Conservation (phyloP, 805 yeast species). For the Lachancea quebecensis region DNA sequence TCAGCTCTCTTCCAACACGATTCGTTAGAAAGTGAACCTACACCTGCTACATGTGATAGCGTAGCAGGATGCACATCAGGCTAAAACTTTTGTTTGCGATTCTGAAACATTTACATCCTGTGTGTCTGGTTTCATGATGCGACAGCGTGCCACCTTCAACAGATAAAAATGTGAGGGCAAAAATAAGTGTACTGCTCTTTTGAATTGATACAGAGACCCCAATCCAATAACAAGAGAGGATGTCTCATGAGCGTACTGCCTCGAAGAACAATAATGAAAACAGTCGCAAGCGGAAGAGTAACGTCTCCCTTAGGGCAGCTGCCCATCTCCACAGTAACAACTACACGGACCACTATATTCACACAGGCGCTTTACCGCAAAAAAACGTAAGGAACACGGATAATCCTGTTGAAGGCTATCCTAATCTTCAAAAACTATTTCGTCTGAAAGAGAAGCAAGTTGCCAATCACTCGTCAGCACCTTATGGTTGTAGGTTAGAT, state of each 20-base stretch:
- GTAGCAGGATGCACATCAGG: not conserved
- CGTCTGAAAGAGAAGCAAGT: conserved; percentile 58
- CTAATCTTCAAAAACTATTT: conserved; percentile 66
- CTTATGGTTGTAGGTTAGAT: conserved; percentile 57
- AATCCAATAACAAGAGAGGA: not conserved
- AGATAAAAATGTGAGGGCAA: not conserved
- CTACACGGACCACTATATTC: conserved; percentile 62
- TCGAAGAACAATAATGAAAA: not conserved
- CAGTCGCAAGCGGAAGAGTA: not conserved
- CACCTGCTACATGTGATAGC: not conserved
- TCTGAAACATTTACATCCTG: not conserved
- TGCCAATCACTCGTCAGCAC: conserved; percentile 44
- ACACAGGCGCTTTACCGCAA: conserved; percentile 56
- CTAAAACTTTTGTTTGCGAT: not conserved
- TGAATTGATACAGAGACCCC: too few relatives aligned
- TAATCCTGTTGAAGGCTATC: conserved; percentile 76
- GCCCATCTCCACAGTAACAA: conserved; percentile 41
- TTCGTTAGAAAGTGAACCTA: not conserved
- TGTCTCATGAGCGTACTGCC: not conserved
- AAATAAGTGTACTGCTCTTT: too few relatives aligned
- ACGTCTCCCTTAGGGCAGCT: conserved; percentile 3
- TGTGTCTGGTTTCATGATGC: not conserved
- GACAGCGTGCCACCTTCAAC: not conserved
- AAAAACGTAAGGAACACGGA: conserved; percentile 56
- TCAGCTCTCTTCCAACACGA: too few relatives aligned